These are phyloP conservation scores for Thymus mandschuricus DNA, from an alignment of 257 asterid species.

Conservation along the genomic window DNA sequence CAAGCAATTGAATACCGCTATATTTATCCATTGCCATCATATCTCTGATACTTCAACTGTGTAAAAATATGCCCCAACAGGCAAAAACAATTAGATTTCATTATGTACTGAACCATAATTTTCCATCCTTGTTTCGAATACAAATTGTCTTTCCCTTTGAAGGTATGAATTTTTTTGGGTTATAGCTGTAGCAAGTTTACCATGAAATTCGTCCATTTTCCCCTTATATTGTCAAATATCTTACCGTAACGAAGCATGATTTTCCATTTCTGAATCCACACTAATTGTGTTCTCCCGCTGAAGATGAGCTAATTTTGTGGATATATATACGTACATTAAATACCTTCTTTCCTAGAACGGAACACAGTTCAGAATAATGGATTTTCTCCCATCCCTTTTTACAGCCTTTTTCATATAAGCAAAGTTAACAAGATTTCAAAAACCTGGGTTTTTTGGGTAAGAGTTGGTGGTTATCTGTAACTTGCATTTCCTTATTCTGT, in stretches of 20 bases:
- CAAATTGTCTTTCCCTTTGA: not conserved
- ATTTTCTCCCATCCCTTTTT: not conserved
- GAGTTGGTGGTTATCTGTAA: not conserved
- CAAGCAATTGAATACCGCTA: not conserved
- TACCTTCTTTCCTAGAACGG: not conserved
- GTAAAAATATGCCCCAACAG: too few relatives aligned
- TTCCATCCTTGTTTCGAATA: not conserved
- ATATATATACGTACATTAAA: not conserved
- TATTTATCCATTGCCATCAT: too few relatives aligned
- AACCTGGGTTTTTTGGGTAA: not conserved
- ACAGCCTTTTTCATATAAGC: not conserved
- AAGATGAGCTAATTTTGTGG: not conserved
- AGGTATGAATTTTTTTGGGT: not conserved
- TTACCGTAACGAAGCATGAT: not conserved
- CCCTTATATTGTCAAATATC: not conserved
- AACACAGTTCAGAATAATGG: not conserved
- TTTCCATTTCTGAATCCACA: too few relatives aligned
- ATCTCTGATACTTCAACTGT: too few relatives aligned
- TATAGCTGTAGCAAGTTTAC: not conserved
- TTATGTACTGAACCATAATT: not conserved
- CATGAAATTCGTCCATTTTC: not conserved
- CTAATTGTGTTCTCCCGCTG: not conserved
- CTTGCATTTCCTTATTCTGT: not conserved
- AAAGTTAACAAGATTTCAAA: not conserved
- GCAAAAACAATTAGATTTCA: not conserved